These are phyloP conservation scores for Albophoma yamanashiensis DNA, from an alignment of 2,329 filamentous ascomycete genomes.

Conservation along the genomic window DNA sequence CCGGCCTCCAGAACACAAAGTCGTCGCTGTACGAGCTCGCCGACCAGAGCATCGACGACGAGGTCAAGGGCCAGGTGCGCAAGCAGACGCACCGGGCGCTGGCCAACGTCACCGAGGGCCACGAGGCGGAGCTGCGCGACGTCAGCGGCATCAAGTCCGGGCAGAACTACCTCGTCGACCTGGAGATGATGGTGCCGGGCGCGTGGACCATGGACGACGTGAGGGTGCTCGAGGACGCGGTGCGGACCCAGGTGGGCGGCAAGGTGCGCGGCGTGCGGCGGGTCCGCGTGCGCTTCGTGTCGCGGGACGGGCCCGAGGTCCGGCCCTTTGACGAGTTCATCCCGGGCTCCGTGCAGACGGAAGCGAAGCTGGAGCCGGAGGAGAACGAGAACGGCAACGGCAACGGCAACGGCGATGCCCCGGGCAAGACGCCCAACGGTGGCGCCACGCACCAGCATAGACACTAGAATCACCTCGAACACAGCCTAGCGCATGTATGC, in stretches of 20 bases:
- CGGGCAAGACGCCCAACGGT: conserved; percentile 18
- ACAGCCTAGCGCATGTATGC: background rate
- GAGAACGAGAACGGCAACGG: conserved; percentile 15
- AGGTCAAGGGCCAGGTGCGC: conserved; percentile 63
- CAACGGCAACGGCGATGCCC: conserved; percentile 26
- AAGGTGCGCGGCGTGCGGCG: conserved; percentile 77
- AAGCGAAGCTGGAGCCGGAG: conserved; percentile 43
- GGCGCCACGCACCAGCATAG: conserved; percentile 18
- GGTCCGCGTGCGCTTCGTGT: conserved; percentile 74
- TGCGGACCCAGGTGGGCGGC: conserved; percentile 62
- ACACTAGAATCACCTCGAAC: background rate
- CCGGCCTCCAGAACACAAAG: conserved; percentile 77
- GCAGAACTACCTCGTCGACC: conserved; percentile 88
- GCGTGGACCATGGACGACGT: conserved; percentile 66
- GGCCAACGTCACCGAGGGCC: conserved; percentile 37
- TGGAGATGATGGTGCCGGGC: conserved; percentile 73
- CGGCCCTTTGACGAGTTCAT: conserved; percentile 73
- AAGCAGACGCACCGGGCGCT: conserved; percentile 54
- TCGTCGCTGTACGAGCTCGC: conserved; percentile 77
- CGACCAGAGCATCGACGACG: conserved; percentile 80
- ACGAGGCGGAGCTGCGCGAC: conserved; percentile 59
- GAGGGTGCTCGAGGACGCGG: conserved; percentile 57
- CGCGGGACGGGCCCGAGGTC: conserved; percentile 46
- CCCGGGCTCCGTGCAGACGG: conserved; percentile 45
- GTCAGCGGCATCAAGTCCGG: conserved; percentile 90